Percentiles rank a stretch among this genome's conserved stretches.
These are phyloP conservation scores for Aspergillus brunneoviolaceus DNA, from an alignment of 2,329 filamentous ascomycete species.

Conservation along the genomic window DNA sequence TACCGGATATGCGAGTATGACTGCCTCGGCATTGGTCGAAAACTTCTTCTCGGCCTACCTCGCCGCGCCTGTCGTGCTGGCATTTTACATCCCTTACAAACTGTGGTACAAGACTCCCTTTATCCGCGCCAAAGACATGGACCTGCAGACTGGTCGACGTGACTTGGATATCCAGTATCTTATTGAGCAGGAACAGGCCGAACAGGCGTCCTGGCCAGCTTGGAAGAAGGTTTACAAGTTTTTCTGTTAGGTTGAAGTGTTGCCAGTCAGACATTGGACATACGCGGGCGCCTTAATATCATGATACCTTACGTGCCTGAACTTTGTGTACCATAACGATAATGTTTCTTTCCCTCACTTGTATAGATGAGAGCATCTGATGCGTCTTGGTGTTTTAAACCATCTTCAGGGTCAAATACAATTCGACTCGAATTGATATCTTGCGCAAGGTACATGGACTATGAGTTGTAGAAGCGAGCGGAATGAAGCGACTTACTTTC, in stretches of 20 bases:
- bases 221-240: conserved; percentile 78
- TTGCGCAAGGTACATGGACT: too few relatives aligned
- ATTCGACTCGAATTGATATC: background rate
- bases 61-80: conserved; percentile 56
- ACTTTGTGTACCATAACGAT: background rate
- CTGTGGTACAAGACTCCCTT: conserved; percentile 68
- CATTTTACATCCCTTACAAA: conserved; percentile 72
- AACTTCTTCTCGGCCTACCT: conserved; percentile 69
- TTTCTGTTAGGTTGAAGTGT: conserved; percentile 56
- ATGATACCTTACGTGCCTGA: background rate
- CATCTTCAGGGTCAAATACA: background rate
- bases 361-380: background rate
- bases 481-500: too few relatives aligned
- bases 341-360: background rate
- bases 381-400: background rate
- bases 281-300: background rate
- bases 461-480: too few relatives aligned
- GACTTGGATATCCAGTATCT: conserved; percentile 80
- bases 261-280: background rate
- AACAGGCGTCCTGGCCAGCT: conserved; percentile 67
- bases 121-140: conserved; percentile 72
- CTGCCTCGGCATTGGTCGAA: conserved; percentile 50
- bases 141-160: conserved; percentile 78
- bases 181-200: conserved; percentile 75
- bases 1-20: conserved; percentile 55